Evolutionary conservation across 257 asterid genomes (phyloP), one percentile per base, ranked within the genome.

Genomic region (Cynanchum wilfordii): DNA sequence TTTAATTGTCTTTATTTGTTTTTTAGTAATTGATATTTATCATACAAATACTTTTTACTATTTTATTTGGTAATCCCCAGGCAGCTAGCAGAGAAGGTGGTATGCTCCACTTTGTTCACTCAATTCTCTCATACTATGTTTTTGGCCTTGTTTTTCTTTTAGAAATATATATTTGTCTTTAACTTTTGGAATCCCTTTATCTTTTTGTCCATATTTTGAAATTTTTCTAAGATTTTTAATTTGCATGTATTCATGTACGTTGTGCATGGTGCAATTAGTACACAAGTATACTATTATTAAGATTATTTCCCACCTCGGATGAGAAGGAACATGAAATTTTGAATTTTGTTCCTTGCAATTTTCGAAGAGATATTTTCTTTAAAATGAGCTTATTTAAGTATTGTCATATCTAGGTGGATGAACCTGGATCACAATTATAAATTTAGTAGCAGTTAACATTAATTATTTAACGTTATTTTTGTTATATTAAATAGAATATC

Each of bases 101-200:
- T 86, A 84, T 86, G 89, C 86, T 86, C 86, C 86, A 81, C 85
- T 86, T 84, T 81, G 71, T 78, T 78, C 82, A 81, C 81, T 77
- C 85, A 77, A 69, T 75, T 68, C 24, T 73, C 66, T 73, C 66
- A 68, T 85, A 68, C 70, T 15, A 66, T 74, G 64, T 77, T 76
- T 77, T 42, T 8, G 47, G 58, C 69, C 22, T 20, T 19, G 52
- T 74, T 67, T 71, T 59, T 75, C 54, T 68, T 52, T 7, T 33
- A 33, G 5, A 33, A 2, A 24, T 67, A 42, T 42, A 7, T 42
- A 7, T 7, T 5, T 12, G n/a, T 25, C 60, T 64, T 69, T 80
- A 42, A 42, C 76, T 80, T 79, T 78, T 67, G 45, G 36, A 50
- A 47, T 77, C 69, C 75, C 81, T 79, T 74, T 78, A 76, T 65